phyloP scores from a whole-genome alignment of 192 early-diverging fungal genomes.

The Chytriomyces sp. region DNA sequence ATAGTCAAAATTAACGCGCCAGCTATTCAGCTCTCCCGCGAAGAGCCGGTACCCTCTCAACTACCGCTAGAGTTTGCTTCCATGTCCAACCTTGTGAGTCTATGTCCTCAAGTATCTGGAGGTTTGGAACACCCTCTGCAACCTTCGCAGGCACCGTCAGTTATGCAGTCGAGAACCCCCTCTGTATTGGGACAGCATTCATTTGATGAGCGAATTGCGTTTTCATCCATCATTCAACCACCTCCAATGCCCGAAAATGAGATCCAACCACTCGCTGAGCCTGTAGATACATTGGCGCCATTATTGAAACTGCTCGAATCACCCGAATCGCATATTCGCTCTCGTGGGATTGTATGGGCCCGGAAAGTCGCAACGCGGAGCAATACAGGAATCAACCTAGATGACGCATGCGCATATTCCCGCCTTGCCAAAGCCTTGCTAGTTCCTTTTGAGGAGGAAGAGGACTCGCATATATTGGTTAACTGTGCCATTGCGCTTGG shows the following conservation, averaged over 20 bases:
- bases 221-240: background rate
- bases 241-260: background rate
- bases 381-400: background rate
- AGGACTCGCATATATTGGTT: background rate
- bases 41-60: background rate
- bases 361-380: background rate
- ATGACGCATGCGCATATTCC: background rate
- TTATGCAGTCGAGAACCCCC: background rate
- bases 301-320: conserved; percentile 7
- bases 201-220: background rate
- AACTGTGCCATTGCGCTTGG: background rate
- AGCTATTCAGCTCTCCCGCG: background rate
- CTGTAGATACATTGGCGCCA: conserved; percentile 5
- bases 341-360: background rate
- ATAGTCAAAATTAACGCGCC: background rate
- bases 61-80: background rate
- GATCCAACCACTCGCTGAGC: too few relatives aligned
- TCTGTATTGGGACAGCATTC: background rate
- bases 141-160: background rate
- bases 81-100: background rate
- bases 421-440: background rate
- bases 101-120: background rate
- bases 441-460: background rate
- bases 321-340: background rate
- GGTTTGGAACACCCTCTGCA: background rate